phyloP scores from a whole-genome alignment of 257 asterid species.

The Solanum dulcamara region DNA sequence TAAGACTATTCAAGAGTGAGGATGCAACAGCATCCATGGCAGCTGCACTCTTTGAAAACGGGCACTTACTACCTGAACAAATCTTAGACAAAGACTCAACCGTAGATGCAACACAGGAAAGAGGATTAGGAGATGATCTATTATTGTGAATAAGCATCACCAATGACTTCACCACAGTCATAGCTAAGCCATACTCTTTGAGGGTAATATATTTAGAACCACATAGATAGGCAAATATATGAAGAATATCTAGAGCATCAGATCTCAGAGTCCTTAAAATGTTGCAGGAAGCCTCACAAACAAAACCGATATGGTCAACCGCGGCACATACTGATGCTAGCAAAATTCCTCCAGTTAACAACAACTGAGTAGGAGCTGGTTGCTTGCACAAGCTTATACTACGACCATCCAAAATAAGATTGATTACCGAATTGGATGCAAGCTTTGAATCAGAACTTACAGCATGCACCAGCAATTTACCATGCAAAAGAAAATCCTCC shows the following conservation, averaged over 20 bases:
- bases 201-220: slow-evolving; percentile 51
- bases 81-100: slow-evolving; percentile 12
- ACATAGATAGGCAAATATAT: slow-evolving; percentile 57
- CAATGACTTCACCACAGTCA: slow-evolving; percentile 62
- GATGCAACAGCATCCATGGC: slow-evolving; percentile 39
- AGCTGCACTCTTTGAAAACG: slow-evolving; percentile 48
- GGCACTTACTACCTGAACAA: slow-evolving; percentile 46
- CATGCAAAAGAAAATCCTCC: slow-evolving; percentile 58
- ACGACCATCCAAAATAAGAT: slow-evolving; percentile 29
- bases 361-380: slow-evolving; percentile 41
- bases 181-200: slow-evolving; percentile 35
- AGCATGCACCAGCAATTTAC: slow-evolving; percentile 33
- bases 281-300: slow-evolving; percentile 73
- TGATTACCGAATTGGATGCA: slow-evolving; percentile 17
- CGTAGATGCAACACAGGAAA: slow-evolving; percentile 12
- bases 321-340: slow-evolving; percentile 68
- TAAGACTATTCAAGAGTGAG: slow-evolving; percentile 52
- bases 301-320: slow-evolving; percentile 51
- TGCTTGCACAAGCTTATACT: slow-evolving; percentile 24
- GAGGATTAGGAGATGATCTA: slow-evolving; percentile 7
- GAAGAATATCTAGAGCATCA: slow-evolving; percentile 51
- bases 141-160: slow-evolving; percentile 56
- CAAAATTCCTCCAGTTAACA: slow-evolving; percentile 51
- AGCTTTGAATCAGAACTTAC: slow-evolving; percentile 19
- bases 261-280: slow-evolving; percentile 32